Evolutionary conservation across 768 basidiomycete species (phyloP), one percentile per base, ranked within the genome.

Genomic region (Auricularia auricula-judae): DNA sequence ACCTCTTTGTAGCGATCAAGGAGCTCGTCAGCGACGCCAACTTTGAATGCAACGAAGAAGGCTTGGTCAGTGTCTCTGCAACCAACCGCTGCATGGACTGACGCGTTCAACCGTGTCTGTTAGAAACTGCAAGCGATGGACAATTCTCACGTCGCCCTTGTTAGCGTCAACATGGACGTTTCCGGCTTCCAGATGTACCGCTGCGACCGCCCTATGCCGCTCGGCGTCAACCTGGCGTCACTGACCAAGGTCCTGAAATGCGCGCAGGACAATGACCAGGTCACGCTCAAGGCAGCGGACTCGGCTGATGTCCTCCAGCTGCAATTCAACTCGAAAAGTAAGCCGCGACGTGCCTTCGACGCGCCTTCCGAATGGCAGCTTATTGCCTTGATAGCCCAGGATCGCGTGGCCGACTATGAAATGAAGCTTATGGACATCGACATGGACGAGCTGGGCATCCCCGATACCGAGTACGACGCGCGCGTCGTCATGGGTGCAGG

Each of bases 351-450:
- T 42, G 42, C 58, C 43, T 51, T 43, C 42, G 56, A 34, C 59
- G 42, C 51, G 34, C 12, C 43, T 43, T 39, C 18, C 16, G 18
- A 36, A 21, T 33, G 51, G 60, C 23, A 14, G 12, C 62, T 62
- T 14, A 64, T 34, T 23, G 10, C 36, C 34, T 36, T 62, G 54
- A 4, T 68, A 97, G 95, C 86, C 76, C 84, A 87, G 3, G 96
- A 97, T 74, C 86, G 97, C 67, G 88, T 98, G 63, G 93, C 94
- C 33, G 93, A 98, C 73, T 99, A 99, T 77, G 94, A 97, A 70
- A 92, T 99, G 89, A 98, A 98, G 75, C 85, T 98, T 63, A 98
- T 99, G 96, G 96, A 98, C 71, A 99, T 99, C 72, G 96, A 99
- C 74, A 80, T 91, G 29, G 97, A 99, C 76, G 87, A 85, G 56